Evolutionary conservation across 495 filamentous ascomycete species (phyloP).

Genomic region (Penicillium goetzii): DNA sequence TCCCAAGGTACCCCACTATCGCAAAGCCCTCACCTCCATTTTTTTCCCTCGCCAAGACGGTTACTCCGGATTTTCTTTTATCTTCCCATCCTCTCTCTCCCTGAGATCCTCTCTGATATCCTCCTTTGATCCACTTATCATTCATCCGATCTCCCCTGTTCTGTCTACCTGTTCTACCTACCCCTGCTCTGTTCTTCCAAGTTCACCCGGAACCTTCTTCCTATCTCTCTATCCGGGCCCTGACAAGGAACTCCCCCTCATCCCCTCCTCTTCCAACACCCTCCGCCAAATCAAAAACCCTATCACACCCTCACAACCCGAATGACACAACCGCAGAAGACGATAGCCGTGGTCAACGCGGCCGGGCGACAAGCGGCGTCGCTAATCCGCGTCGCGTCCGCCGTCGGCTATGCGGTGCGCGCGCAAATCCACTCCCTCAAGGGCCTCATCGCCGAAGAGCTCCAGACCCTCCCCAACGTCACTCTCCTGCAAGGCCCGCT

Average conservation of each 20-base stretch:
- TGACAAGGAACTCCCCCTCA: conserved; percentile 4
- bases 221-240: conserved; percentile 12
- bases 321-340: conserved; percentile 63
- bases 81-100: conserved; percentile 5
- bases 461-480: conserved; percentile 79
- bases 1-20: conserved; percentile 34
- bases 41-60: conserved; percentile 36
- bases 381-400: conserved; percentile 87
- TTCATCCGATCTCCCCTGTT: not conserved
- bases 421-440: conserved; percentile 85
- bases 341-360: conserved; percentile 89
- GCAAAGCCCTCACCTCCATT: conserved; percentile 31
- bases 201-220: conserved; percentile 2
- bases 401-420: conserved; percentile 86
- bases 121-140: conserved; percentile 16
- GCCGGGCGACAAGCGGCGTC: conserved; percentile 92
- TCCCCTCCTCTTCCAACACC: not conserved
- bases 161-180: conserved; percentile 1
- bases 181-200: conserved; percentile 9
- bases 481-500: conserved; percentile 80
- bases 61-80: conserved; percentile 36
- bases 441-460: conserved; percentile 81
- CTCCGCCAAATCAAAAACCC: not conserved
- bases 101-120: conserved; percentile 16
- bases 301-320: conserved; percentile 22